Evolutionary conservation across 805 yeast species (phyloP).

Genomic region (Blastobotrys terrestris): DNA sequence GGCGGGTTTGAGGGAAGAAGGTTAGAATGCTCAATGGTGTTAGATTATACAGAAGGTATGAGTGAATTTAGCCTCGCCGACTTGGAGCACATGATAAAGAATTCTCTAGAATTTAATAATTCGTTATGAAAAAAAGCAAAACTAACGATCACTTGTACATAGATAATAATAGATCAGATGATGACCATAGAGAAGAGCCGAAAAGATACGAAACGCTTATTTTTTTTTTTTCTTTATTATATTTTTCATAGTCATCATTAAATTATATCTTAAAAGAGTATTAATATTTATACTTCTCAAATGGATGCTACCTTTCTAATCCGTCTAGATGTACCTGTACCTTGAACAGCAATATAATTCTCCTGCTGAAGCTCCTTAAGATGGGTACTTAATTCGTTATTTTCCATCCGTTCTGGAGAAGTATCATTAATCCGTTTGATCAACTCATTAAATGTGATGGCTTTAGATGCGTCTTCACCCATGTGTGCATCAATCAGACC

Average conservation of each 20-base stretch:
- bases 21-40: constrained; percentile 44
- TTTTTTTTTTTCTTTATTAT: too few relatives aligned
- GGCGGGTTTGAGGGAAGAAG: constrained; percentile 52
- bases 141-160: constrained; percentile 5
- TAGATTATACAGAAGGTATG: constrained; percentile 23
- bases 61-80: constrained; percentile 7
- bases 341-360: constrained; percentile 53
- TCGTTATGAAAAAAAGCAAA: not conserved
- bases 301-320: constrained; percentile 32
- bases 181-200: too few relatives aligned
- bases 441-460: constrained; percentile 54
- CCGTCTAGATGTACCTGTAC: constrained; percentile 51
- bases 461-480: constrained; percentile 35
- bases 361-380: constrained; percentile 65
- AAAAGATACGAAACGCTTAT: too few relatives aligned
- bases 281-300: not conserved
- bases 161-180: too few relatives aligned
- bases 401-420: constrained; percentile 58
- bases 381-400: constrained; percentile 61
- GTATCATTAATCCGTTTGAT: constrained; percentile 60
- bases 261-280: too few relatives aligned
- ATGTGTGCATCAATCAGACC: constrained; percentile 39
- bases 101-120: constrained; percentile 15
- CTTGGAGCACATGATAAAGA: constrained; percentile 11
- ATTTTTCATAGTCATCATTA: too few relatives aligned